These are phyloP conservation scores for Anthostomella pinea DNA, from an alignment of 2,329 filamentous ascomycete species.

Conservation along the genomic window DNA sequence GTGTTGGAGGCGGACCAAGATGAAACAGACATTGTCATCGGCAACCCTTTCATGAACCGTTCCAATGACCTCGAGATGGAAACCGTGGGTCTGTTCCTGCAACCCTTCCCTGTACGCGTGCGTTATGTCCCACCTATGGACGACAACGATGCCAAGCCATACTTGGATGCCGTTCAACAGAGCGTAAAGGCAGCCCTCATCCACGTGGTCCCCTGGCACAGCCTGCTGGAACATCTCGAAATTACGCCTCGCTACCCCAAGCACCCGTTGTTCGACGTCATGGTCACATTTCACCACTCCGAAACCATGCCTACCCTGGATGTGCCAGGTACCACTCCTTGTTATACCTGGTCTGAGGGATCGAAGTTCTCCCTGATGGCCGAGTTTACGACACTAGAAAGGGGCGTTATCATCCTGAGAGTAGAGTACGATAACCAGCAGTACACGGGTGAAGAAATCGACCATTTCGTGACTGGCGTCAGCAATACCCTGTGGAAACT, in stretches of 20 bases:
- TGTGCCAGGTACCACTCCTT: too few relatives aligned
- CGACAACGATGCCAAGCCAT: background rate
- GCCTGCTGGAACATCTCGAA: background rate
- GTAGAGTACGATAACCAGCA: conserved; percentile 4
- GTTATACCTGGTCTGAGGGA: too few relatives aligned
- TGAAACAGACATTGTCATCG: conserved; percentile 1
- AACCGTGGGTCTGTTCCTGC: too few relatives aligned
- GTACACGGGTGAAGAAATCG: conserved; percentile 1
- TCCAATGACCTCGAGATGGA: background rate
- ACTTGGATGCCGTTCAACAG: conserved; percentile 1
- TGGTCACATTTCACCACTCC: conserved; percentile 8
- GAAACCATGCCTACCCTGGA: conserved; percentile 1
- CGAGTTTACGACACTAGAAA: background rate
- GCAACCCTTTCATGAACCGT: conserved; percentile 2
- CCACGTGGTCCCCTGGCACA: conserved; percentile 4
- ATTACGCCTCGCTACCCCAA: conserved; percentile 1
- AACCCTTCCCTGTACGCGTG: too few relatives aligned
- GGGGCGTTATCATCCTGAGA: background rate
- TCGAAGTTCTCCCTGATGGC: conserved; percentile 3
- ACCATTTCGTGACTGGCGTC: too few relatives aligned
- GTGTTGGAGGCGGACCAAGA: background rate
- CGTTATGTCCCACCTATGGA: background rate
- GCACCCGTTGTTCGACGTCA: conserved; percentile 6
- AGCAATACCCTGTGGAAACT: too few relatives aligned
- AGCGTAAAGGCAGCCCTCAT: background rate